Percentiles rank a stretch among this genome's conserved stretches.
Conservation (phyloP, 306 rosid species). For the Hylodesmum podocarpum region DNA sequence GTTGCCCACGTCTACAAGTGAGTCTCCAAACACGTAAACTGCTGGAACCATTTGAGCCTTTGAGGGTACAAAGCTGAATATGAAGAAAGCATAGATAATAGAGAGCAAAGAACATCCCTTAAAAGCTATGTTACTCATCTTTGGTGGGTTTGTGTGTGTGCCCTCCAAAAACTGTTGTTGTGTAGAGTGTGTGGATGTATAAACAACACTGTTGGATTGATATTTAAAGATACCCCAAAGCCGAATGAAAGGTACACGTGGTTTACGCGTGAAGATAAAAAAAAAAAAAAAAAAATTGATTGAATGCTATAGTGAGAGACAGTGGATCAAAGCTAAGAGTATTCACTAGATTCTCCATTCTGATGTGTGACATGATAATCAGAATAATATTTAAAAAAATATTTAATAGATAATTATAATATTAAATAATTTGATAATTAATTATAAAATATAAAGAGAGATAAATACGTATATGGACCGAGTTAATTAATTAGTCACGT, state of each 20-base stretch:
- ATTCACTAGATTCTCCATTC: slow-evolving; percentile 24
- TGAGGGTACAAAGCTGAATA: slow-evolving; percentile 24
- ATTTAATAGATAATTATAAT: no score
- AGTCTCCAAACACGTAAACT: slow-evolving; percentile 77
- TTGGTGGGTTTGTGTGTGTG: neutral
- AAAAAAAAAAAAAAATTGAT: slow-evolving; percentile 4
- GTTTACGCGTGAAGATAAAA: slow-evolving; percentile 35
- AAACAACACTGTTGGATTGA: neutral
- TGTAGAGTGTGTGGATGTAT: neutral
- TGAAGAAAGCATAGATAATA: neutral
- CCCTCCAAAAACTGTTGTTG: neutral
- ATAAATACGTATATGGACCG: no score
- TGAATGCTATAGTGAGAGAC: slow-evolving; percentile 20
- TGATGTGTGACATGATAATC: neutral
- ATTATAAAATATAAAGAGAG: no score
- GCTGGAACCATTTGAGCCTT: slow-evolving; percentile 58
- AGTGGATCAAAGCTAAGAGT: slow-evolving; percentile 17
- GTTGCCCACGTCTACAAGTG: slow-evolving; percentile 82
- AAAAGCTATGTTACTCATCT: slow-evolving; percentile 23
- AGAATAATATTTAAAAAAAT: no score
- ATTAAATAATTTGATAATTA: no score
- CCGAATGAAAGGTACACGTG: neutral
- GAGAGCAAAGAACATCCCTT: neutral
- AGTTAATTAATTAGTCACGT: no score
- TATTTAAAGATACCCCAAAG: slow-evolving; percentile 16